These are phyloP conservation scores for Clavispora vitiphila DNA, from an alignment of 805 yeast genomes.

Conservation along the genomic window DNA sequence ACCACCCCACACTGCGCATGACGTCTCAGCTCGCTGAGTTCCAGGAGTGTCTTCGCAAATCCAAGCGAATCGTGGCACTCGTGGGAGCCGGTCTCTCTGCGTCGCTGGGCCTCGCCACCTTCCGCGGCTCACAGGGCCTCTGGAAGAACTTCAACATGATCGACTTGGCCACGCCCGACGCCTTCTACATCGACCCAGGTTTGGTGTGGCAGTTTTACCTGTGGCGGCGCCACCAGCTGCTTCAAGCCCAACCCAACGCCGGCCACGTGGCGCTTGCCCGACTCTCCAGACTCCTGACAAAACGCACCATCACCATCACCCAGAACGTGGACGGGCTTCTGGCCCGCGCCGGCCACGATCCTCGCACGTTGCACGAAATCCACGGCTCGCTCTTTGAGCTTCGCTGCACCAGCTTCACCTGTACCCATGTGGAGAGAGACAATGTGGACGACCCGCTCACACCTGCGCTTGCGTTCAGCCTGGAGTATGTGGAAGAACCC, in stretches of 20 bases:
- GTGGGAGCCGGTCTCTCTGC: constrained; percentile 85
- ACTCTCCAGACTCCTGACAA: constrained; percentile 36
- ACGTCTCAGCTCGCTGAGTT: constrained; percentile 33
- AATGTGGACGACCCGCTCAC: constrained; percentile 59
- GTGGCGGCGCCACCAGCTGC: constrained; percentile 59
- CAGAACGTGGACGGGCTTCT: constrained; percentile 82
- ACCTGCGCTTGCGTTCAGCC: constrained; percentile 37
- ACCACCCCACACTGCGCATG: constrained; percentile 13
- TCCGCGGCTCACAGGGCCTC: constrained; percentile 65
- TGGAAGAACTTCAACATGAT: constrained; percentile 77
- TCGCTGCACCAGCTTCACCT: constrained; percentile 70
- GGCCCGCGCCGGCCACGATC: constrained; percentile 58
- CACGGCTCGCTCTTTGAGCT: constrained; percentile 77
- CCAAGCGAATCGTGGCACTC: constrained; percentile 52
- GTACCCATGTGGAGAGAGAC: constrained; percentile 54
- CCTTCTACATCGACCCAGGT: constrained; percentile 76
- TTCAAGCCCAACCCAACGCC: constrained; percentile 62
- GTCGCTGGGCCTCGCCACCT: constrained; percentile 71
- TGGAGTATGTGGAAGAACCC: neutral
- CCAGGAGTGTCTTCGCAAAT: constrained; percentile 43
- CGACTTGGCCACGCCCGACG: constrained; percentile 89
- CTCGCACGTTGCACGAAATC: constrained; percentile 52
- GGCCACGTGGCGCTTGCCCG: constrained; percentile 71
- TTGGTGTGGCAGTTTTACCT: constrained; percentile 89
- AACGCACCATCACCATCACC: constrained; percentile 59